Base-by-base conservation (phyloP, 352 stramenopile genomes). In the Globisporangium yorkense region DNA sequence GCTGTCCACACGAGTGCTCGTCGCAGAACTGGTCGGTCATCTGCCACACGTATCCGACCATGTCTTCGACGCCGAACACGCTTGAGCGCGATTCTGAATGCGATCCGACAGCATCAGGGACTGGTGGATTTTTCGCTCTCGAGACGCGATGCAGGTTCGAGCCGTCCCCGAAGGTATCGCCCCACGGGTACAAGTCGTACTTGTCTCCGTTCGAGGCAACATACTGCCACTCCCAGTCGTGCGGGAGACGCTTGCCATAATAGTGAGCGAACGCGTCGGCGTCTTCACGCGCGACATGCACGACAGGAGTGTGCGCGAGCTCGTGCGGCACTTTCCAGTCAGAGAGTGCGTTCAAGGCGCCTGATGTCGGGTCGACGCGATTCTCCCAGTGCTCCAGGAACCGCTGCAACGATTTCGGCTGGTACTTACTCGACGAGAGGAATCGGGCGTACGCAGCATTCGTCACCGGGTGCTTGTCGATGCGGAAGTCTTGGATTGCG, bases 181-280 rank as follows among this genome's bases (percentile, higher is more conserved):
- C 77, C 81, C 84, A 96, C 9, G 87, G 84, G 40, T 77, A 92
- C 6, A 56, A 33, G 35, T 68, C 66, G 56, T 90, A 87, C 29
- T 68, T 58, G 1, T 79, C 62, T 18, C 80, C 82, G 46, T 92
- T 93, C 2, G 77, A 86, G n/a, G 66, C 78, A 2, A 92, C 80
- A 59, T 86, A 94, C 67, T 96, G 87, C 87, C 83, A 94, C 54
- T 96, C 87, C 80, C 82, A 93, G 60, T 92, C 80, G 44, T 90
- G 80, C 2, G 82, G 79, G 35, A 96, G 69, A 0, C 87, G 75
- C 57, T 92, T 89, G 5, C 72, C 68, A 65, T 94, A 79, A 43
- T 82, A 94, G 18, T 50, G 51, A 2, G 82, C 83, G 46, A 80
- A 96, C 4, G 80, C 76, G 8, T 73, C 66, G 10, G 86, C 86